Conservation (phyloP, 352 stramenopile species). For the Pythium rhizo-oryzae region DNA sequence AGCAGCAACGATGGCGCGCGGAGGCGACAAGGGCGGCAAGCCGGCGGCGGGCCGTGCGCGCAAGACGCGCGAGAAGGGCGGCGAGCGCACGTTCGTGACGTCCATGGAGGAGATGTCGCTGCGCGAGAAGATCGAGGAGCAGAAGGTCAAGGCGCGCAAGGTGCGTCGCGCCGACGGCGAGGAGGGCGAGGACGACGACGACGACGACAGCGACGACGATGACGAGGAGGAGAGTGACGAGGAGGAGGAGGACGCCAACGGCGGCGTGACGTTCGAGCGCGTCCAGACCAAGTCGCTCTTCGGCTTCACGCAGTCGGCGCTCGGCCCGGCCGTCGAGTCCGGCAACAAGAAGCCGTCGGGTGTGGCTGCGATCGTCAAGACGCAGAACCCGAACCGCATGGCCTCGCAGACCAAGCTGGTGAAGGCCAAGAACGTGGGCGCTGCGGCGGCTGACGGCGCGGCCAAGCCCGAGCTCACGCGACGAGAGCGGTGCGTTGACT, state of each 20-base stretch:
- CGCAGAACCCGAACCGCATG: slow-evolving; percentile 82
- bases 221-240: slow-evolving; percentile 28
- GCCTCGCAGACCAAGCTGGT: slow-evolving; percentile 80
- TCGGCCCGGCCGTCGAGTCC: slow-evolving; percentile 58
- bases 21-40: slow-evolving; percentile 61
- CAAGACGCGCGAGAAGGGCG: slow-evolving; percentile 75
- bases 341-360: slow-evolving; percentile 75
- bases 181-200: slow-evolving; percentile 45
- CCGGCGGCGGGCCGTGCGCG: slow-evolving; percentile 42
- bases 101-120: slow-evolving; percentile 83
- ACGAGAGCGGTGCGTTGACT: slow-evolving; percentile 60
- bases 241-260: slow-evolving; percentile 49
- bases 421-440: slow-evolving; percentile 86
- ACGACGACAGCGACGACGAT: slow-evolving; percentile 54
- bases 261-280: slow-evolving; percentile 69
- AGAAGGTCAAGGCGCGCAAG: slow-evolving; percentile 72
- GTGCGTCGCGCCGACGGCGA: slow-evolving; percentile 55
- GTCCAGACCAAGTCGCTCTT: slow-evolving; percentile 79
- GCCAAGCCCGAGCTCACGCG: slow-evolving; percentile 76
- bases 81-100: slow-evolving; percentile 77
- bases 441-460: slow-evolving; percentile 38
- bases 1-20: slow-evolving; percentile 7
- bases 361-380: slow-evolving; percentile 70
- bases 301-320: slow-evolving; percentile 60
- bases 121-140: slow-evolving; percentile 73